Evolutionary conservation across 306 rosid species (phyloP).

Genomic region (Argentina anserina): DNA sequence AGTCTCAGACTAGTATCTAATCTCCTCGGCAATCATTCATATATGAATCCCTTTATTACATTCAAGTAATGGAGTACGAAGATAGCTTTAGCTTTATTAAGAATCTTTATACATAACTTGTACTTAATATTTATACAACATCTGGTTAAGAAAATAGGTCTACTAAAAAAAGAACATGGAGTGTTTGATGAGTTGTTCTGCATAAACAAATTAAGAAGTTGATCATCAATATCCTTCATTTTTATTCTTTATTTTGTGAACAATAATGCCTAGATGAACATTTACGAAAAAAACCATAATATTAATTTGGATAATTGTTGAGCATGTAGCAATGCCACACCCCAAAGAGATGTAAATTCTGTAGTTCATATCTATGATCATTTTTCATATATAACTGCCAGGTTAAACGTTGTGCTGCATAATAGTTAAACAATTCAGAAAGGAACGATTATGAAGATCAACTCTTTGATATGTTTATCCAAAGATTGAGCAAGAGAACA

Average conservation of each 20-base stretch:
- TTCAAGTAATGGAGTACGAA: not conserved
- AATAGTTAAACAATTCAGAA: conserved; percentile 12
- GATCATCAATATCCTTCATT: conserved; percentile 10
- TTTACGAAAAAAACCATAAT: not conserved
- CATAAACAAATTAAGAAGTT: conserved; percentile 6
- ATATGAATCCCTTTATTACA: not conserved
- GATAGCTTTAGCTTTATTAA: not conserved
- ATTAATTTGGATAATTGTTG: not conserved
- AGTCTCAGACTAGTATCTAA: not conserved
- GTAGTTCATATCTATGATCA: not conserved
- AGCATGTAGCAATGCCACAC: no score
- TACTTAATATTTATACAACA: not conserved
- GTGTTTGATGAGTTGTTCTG: not conserved
- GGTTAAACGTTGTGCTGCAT: not conserved
- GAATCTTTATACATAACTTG: not conserved
- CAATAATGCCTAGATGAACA: not conserved
- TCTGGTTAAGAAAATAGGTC: not conserved
- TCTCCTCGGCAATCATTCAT: not conserved
- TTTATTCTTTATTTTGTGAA: conserved; percentile 6
- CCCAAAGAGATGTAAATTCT: not conserved
- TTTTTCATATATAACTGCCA: not conserved
- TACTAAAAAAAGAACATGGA: not conserved
- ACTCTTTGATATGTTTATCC: conserved; percentile 12
- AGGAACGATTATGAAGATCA: conserved; percentile 12
- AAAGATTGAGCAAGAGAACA: conserved; percentile 7